Evolutionary conservation across 2,329 filamentous ascomycete genomes (phyloP).

Genomic region (Colletotrichum sp.): DNA sequence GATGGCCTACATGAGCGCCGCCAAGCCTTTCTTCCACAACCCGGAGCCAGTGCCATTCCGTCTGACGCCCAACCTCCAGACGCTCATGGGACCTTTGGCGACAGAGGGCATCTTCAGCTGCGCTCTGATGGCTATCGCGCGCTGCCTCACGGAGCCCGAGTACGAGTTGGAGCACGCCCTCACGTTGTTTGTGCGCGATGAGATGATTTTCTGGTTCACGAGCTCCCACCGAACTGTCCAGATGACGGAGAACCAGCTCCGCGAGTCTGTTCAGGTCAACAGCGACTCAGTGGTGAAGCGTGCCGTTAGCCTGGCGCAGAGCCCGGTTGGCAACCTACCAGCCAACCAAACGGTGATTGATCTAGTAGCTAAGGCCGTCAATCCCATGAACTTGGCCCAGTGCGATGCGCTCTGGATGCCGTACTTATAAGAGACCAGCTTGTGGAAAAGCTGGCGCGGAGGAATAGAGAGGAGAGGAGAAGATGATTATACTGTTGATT

Average conservation of each 20-base stretch:
- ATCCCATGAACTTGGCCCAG: conserved; percentile 85
- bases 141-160: conserved; percentile 88
- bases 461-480: neutral
- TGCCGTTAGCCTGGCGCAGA: conserved; percentile 82
- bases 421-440: conserved; percentile 68
- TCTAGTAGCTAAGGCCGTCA: conserved; percentile 88
- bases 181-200: conserved; percentile 92
- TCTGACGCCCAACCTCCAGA: conserved; percentile 94
- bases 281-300: conserved; percentile 92
- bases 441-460: neutral
- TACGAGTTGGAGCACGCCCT: conserved; percentile 94
- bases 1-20: conserved; percentile 84
- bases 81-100: conserved; percentile 92
- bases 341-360: conserved; percentile 98
- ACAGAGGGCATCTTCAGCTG: conserved; percentile 97
- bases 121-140: conserved; percentile 93
- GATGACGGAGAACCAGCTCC: conserved; percentile 67
- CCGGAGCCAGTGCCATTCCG: conserved; percentile 96
- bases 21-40: conserved; percentile 91
- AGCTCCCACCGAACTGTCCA: conserved; percentile 70
- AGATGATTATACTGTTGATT: neutral
- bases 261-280: conserved; percentile 84
- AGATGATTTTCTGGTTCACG: conserved; percentile 98
- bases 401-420: conserved; percentile 98
- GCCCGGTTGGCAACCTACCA: conserved; percentile 80